Base-by-base conservation (phyloP, 148 eudicot species). In the Spergularia marina region DNA sequence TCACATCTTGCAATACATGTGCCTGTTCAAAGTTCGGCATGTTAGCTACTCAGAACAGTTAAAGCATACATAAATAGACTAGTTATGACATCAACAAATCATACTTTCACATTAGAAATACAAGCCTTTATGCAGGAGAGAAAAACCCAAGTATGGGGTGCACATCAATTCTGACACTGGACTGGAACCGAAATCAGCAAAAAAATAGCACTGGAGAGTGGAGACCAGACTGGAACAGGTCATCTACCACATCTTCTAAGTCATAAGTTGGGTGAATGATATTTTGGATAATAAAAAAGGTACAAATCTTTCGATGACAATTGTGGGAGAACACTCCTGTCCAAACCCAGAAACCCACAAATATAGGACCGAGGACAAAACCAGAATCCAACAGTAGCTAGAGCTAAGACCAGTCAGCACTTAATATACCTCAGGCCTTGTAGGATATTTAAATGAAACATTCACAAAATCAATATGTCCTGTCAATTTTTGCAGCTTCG, bases 391-490 rank as follows among this genome's bases (percentile, higher is more conserved):
- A 4, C 54, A 59, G 73, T 25, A 53, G 41, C 73, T 70, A 53
- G 73, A 49, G 74, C n/a, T 76, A 51, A 54, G 16, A 62, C 34
- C 74, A 30, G 12, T 18, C 20, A 68, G 66, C 49, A 6, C 49
- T 44, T 6, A 44, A 78, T 78, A 64, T 83, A 96, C 99, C 87
- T 56, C 82, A 77, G 81, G 76, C 81, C 99, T 89, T 65, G 97
- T 85, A 73, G 97, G 88, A 82, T 92, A 96, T 82, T 68, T 64
- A 83, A 92, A 96, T 7, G 91, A 85, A 52, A 92, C 90, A 78
- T 92, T 81, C 83, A 80, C 81, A 78, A 96, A 96, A 75, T 89
- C 89, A 71, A 96, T 87, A 74, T 79, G 82, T 21, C 99, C 99
- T 53, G 41, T 80, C 84, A 96, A 74, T 59, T 84, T 81, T 73